phyloP scores from a whole-genome alignment of 768 basidiomycete genomes.

The Leccinellum luteum region DNA sequence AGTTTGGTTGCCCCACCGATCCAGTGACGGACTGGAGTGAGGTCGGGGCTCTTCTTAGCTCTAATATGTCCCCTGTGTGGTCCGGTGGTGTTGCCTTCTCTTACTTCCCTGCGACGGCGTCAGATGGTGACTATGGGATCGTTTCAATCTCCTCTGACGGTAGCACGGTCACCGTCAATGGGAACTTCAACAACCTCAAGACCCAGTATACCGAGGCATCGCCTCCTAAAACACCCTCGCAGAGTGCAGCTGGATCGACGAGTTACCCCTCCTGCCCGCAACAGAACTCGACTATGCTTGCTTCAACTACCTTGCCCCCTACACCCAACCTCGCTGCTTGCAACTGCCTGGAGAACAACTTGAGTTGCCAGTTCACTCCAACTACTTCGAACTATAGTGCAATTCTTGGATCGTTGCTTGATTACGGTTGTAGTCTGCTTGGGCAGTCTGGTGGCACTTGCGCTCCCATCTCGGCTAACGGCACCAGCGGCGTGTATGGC shows the following conservation, averaged over 20 bases:
- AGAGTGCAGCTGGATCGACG: slow-evolving; percentile 49
- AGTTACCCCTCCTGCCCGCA: slow-evolving; percentile 62
- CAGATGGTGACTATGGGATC: slow-evolving; percentile 79
- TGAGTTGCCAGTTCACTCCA: slow-evolving; percentile 76
- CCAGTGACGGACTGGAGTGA: slow-evolving; percentile 78
- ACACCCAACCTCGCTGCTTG: slow-evolving; percentile 85
- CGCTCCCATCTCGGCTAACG: slow-evolving; percentile 67
- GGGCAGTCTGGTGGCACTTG: slow-evolving; percentile 62
- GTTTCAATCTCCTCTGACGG: slow-evolving; percentile 70
- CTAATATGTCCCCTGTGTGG: slow-evolving; percentile 74
- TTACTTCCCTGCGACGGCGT: slow-evolving; percentile 82
- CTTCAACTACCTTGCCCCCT: slow-evolving; percentile 69
- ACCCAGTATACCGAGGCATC: slow-evolving; percentile 57
- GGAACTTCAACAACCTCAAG: slow-evolving; percentile 67
- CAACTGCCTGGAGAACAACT: slow-evolving; percentile 61
- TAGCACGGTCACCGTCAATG: slow-evolving; percentile 60
- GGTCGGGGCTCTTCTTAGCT: slow-evolving; percentile 65
- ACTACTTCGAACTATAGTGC: slow-evolving; percentile 55
- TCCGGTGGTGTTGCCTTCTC: slow-evolving; percentile 88
- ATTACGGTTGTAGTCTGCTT: slow-evolving; percentile 67
- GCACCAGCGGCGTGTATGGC: slow-evolving; percentile 75
- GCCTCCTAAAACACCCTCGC: slow-evolving; percentile 61
- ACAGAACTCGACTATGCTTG: slow-evolving; percentile 56
- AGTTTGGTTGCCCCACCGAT: slow-evolving; percentile 72
- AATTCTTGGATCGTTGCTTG: slow-evolving; percentile 58